Evolutionary conservation across 306 rosid genomes (phyloP), one percentile per base, ranked within the genome.

Genomic region (Rosa multiflora): DNA sequence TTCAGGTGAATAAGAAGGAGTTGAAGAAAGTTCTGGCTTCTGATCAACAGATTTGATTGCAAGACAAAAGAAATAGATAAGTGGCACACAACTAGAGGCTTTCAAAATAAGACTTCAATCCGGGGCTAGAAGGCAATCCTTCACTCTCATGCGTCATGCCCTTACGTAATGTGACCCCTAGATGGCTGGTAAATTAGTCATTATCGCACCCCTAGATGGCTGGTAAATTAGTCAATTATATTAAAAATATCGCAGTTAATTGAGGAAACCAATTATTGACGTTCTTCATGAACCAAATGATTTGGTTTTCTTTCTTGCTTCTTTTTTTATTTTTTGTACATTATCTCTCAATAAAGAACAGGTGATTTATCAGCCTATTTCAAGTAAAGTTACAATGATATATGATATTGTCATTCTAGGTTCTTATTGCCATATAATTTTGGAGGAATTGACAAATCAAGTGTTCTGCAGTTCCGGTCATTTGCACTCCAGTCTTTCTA

Each of bases 1-100:
- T 79, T 78, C 90, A 95, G 99, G 90, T 95, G 68, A 95, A 91
- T 74, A 95, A 95, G 67, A 95, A 95, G 75, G 97, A 90, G 75
- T 62, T 95, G 91, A 95, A 92, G 92, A 88, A 90, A 67, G 49
- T 78, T 74, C 81, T 95, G 79, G 80, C 77, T 26, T 47, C 83
- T 59, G 95, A 86, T 66, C 72, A 85, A n/a, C 77, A 67, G 74
- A 18, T 17, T 73, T 74, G 43, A 73, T 68, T 49, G 59, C 56
- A 20, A 67, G 68, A 53, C 29, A 55, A 47, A 80, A 13, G 49
- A 40, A 40, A 67, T 10, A 40, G 51, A 55, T 67, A 20, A 37
- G 72, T 15, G 7, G 73, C 77, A 61, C 44, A 44, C 13, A 59
- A 47, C 64, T 21, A 73, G 39, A 20, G 15, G 18, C 62, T 39